These are phyloP conservation scores for Trichoderma virens DNA, from an alignment of 495 filamentous ascomycete genomes.

Conservation along the genomic window DNA sequence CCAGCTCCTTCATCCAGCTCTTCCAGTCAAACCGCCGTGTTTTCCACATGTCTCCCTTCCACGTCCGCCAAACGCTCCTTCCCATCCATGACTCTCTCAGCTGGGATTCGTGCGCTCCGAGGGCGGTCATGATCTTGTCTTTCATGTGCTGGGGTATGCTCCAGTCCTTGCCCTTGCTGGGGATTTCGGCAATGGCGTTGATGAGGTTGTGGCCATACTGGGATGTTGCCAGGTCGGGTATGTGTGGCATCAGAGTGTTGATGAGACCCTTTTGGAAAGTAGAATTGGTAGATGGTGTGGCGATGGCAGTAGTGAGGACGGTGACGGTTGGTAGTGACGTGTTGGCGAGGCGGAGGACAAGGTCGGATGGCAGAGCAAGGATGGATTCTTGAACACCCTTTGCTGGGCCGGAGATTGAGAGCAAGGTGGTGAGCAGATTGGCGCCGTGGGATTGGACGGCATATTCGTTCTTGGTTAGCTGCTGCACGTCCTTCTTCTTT, in stretches of 20 bases:
- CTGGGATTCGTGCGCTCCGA: conserved; percentile 46
- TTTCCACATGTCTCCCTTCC: conserved; percentile 76
- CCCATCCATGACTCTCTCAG: conserved; percentile 71
- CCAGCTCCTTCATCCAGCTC: conserved; percentile 51
- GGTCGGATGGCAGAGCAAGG: conserved; percentile 27
- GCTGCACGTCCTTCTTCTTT: conserved; percentile 29
- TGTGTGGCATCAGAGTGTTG: conserved; percentile 41
- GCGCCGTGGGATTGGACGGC: conserved; percentile 37
- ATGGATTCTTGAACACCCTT: conserved; percentile 37
- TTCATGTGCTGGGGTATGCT: conserved; percentile 47
- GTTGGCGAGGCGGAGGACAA: conserved; percentile 30
- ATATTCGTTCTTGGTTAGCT: conserved; percentile 5
- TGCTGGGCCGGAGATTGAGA: conserved; percentile 33
- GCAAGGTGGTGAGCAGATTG: conserved; percentile 33
- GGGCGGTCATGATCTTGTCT: conserved; percentile 38
- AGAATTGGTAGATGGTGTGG: conserved; percentile 50
- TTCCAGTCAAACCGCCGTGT: conserved; percentile 63
- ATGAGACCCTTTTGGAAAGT: conserved; percentile 41
- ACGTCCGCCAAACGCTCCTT: conserved; percentile 80
- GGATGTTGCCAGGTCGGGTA: conserved; percentile 59
- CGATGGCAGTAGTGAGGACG: conserved; percentile 61
- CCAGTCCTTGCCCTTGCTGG: conserved; percentile 33
- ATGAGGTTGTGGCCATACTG: conserved; percentile 70
- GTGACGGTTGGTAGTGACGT: conserved; percentile 42
- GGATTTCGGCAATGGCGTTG: conserved; percentile 64